Base-by-base conservation (phyloP, 352 stramenopile genomes). In the Phytophthora meadii region DNA sequence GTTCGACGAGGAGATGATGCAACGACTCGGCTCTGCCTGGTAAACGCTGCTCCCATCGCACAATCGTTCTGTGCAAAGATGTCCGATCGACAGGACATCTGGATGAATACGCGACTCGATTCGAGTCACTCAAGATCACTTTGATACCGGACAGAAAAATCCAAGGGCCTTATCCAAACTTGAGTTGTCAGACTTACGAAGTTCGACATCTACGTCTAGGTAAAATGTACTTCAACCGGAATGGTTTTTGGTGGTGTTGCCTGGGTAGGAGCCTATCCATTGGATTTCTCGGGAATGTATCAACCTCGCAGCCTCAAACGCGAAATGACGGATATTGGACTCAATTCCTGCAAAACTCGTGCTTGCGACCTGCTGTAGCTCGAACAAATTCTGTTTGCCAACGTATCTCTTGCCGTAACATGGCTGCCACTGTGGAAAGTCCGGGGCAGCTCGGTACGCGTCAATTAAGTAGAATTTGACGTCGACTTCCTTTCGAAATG, bases 371-470 rank as follows among this genome's bases (percentile, higher is more conserved):
- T 53, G 40, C 1, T 59, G 36, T 14, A 59, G 32, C n/a, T 60
- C 22, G 24, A 65, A 65, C n/a, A 30, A 3, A 1, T 46, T 24
- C 7, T 46, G 15, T 6, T 39, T 52, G 2, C 36, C 14, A 14
- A 53, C 39, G 14, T 65, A 19, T 53, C 40, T 51, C 37, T 69
- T 69, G 28, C 79, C 76, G 45, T 86, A 88, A 45, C 79, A 87
- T 52, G 59, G 81, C 59, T 85, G 79, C 17, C 62, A 66, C 4
- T 69, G 32, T 15, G 74, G 74, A 24, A 83, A 78, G 5, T 54
- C 39, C 0, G 63, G 51, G 4, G 45, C 40, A 19, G 57, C 72
- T 19, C 79, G 55, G 46, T 71, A 87, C 41, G 81, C 76, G 34
- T 84, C 74, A 22, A 88, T 60, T 45, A 42, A 61, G 54, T 84